phyloP scores from a whole-genome alignment of 257 asterid species.

The Penstemon newberryi region DNA sequence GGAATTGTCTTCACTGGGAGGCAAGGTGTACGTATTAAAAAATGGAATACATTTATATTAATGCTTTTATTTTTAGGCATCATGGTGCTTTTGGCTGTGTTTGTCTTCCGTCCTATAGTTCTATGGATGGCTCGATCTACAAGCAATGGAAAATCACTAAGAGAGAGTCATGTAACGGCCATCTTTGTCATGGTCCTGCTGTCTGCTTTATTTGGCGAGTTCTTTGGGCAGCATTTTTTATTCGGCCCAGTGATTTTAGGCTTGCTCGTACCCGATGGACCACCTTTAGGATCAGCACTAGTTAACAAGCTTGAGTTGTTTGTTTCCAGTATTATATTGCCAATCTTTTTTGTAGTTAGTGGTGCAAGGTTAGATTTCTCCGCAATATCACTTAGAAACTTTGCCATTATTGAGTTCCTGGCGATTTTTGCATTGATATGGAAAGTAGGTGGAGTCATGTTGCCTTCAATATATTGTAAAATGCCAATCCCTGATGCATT shows the following conservation, averaged over 20 bases:
- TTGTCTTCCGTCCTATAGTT: conserved; percentile 33
- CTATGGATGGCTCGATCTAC: conserved; percentile 33
- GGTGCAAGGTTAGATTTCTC: conserved; percentile 39
- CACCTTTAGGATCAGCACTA: conserved; percentile 51
- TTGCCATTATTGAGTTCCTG: conserved; percentile 31
- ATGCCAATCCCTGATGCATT: conserved; percentile 31
- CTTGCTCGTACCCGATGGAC: conserved; percentile 45
- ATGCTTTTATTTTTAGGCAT: conserved; percentile 13
- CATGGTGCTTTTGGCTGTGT: conserved; percentile 23
- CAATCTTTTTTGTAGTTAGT: conserved; percentile 37
- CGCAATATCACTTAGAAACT: conserved; percentile 28
- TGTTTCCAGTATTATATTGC: conserved; percentile 34
- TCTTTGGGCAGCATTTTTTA: conserved; percentile 36
- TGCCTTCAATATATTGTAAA: conserved; percentile 34
- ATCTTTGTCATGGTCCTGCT: conserved; percentile 30
- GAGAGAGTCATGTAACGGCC: conserved; percentile 29
- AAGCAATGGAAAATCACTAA: conserved; percentile 25
- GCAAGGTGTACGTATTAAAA: conserved; percentile 10
- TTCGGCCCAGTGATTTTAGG: conserved; percentile 48
- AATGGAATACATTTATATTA: not conserved
- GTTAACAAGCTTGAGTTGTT: conserved; percentile 38
- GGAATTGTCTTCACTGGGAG: conserved; percentile 33
- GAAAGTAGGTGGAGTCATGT: conserved; percentile 37
- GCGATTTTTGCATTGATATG: conserved; percentile 28
- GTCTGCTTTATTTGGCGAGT: conserved; percentile 37